Conservation (phyloP, 768 basidiomycete genomes). For the Lactifluus echinatus region DNA sequence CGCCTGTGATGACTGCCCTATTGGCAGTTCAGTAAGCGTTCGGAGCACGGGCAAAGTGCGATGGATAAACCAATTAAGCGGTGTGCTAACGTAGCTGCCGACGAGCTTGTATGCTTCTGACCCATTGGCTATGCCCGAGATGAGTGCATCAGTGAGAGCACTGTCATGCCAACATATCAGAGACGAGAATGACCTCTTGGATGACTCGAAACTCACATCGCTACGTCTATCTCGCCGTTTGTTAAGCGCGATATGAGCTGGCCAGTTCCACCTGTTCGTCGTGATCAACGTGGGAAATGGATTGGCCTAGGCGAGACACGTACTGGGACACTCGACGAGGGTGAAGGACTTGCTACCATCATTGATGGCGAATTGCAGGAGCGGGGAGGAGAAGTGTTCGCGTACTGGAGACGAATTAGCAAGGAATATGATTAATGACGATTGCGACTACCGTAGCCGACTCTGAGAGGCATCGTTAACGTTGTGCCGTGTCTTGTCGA, state of each 20-base stretch:
- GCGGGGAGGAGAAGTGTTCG: conserved; percentile 88
- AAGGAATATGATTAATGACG: background rate
- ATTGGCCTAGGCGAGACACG: conserved; percentile 18
- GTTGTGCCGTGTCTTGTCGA: too few species aligned
- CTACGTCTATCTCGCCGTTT: conserved; percentile 72
- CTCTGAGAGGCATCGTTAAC: conserved; percentile 19
- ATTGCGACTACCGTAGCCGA: conserved; percentile 23
- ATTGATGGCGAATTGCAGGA: conserved; percentile 71
- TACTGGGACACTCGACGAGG: conserved; percentile 86
- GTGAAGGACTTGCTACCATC: conserved; percentile 69
- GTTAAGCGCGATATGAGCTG: conserved; percentile 70
- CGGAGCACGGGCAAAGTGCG: conserved; percentile 9
- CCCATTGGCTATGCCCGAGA: conserved; percentile 89
- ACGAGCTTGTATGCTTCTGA: conserved; percentile 83
- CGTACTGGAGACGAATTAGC: conserved; percentile 38
- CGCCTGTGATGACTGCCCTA: conserved; percentile 92
- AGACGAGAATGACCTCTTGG: background rate
- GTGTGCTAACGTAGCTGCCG: conserved; percentile 84
- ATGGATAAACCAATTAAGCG: conserved; percentile 60
- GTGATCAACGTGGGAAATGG: background rate
- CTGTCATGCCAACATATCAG: conserved; percentile 30
- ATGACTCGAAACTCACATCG: conserved; percentile 46
- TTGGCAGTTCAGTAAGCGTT: background rate
- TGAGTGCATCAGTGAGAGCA: conserved; percentile 83
- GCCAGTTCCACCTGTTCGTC: conserved; percentile 64